Evolutionary conservation across 352 stramenopile species (phyloP).

Genomic region (Pythium dissimile): DNA sequence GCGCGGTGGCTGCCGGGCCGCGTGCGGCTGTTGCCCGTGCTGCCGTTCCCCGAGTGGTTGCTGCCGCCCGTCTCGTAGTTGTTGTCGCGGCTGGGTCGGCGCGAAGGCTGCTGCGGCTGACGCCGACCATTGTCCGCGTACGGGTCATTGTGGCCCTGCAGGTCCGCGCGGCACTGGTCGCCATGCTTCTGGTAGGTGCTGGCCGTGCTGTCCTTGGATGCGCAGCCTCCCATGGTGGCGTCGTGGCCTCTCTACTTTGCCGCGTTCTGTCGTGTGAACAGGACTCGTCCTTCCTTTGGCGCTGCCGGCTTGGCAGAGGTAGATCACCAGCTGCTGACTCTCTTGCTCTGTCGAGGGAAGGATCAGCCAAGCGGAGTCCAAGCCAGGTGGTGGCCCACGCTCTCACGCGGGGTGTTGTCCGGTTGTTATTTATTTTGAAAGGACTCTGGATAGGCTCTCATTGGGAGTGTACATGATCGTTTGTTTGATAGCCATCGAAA

Average conservation of each 20-base stretch:
- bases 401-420: slow-evolving; percentile 10
- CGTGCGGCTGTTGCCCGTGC: not conserved
- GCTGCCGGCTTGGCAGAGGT: not conserved
- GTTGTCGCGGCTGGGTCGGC: not conserved
- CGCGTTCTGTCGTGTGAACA: slow-evolving; percentile 4
- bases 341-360: slow-evolving; percentile 8
- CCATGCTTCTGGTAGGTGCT: slow-evolving; percentile 2
- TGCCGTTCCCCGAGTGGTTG: not conserved
- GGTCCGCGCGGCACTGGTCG: not conserved
- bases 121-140: not conserved
- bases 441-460: too few relatives aligned
- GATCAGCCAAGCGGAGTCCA: too few relatives aligned
- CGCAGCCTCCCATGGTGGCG: slow-evolving; percentile 40
- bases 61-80: not conserved
- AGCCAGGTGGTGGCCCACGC: too few relatives aligned
- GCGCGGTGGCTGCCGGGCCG: not conserved
- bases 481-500: too few relatives aligned
- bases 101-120: not conserved
- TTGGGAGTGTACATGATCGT: too few relatives aligned
- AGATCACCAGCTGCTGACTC: slow-evolving; percentile 18
- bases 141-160: not conserved
- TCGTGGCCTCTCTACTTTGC: not conserved
- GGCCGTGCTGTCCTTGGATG: slow-evolving; percentile 30
- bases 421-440: slow-evolving; percentile 12
- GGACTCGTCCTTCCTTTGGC: not conserved